These are phyloP conservation scores for Boletellus emodensis DNA, from an alignment of 768 basidiomycete genomes.

Conservation along the genomic window DNA sequence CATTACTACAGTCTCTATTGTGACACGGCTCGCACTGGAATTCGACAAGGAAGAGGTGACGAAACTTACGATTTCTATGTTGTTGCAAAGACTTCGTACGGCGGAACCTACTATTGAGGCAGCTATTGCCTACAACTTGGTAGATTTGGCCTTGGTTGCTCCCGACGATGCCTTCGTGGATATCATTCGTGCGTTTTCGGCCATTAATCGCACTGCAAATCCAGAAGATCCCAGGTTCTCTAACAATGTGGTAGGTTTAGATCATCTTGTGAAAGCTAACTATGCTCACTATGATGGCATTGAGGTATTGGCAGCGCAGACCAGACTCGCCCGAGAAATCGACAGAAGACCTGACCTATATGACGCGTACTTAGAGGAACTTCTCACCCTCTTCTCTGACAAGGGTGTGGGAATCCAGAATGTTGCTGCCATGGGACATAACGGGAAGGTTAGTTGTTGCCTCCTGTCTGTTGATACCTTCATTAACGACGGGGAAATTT, in stretches of 20 bases:
- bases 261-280: not conserved
- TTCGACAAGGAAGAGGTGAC: constrained; percentile 86
- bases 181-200: constrained; percentile 78
- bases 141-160: constrained; percentile 80
- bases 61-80: constrained; percentile 85
- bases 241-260: constrained; percentile 74
- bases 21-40: constrained; percentile 83
- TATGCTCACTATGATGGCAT: not conserved
- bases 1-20: constrained; percentile 89
- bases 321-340: constrained; percentile 79
- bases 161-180: constrained; percentile 76
- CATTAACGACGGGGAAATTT: constrained; percentile 2
- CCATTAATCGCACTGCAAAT: constrained; percentile 82
- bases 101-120: constrained; percentile 89
- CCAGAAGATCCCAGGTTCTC: constrained; percentile 85
- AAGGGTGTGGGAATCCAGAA: constrained; percentile 91
- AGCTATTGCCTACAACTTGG: constrained; percentile 86
- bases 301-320: constrained; percentile 87
- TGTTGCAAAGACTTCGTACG: constrained; percentile 79
- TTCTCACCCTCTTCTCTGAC: constrained; percentile 82
- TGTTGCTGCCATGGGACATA: constrained; percentile 59
- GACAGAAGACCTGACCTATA: constrained; percentile 72
- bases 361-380: constrained; percentile 75
- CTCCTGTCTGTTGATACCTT: constrained; percentile 2
- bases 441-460: constrained; percentile 51